These are phyloP conservation scores for Choricystis sp. DNA, from an alignment of 139 green algal genomes.

Conservation along the genomic window DNA sequence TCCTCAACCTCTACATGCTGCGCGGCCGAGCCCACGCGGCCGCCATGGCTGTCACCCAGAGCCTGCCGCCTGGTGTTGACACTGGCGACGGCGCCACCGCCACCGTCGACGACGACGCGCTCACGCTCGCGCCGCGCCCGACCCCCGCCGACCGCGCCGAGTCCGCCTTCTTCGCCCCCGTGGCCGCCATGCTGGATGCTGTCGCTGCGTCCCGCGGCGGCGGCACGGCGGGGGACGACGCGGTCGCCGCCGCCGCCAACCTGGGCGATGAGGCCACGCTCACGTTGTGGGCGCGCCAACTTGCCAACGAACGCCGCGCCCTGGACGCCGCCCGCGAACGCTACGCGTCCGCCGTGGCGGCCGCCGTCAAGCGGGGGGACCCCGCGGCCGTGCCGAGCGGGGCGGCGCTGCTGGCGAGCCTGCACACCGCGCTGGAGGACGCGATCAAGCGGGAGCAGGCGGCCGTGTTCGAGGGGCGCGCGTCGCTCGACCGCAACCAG, in stretches of 20 bases:
- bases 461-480: not conserved
- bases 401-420: not conserved
- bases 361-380: not conserved
- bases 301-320: not conserved
- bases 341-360: not conserved
- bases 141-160: not conserved
- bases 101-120: too few species aligned
- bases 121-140: not conserved
- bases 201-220: too few species aligned
- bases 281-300: not conserved
- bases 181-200: not conserved
- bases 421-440: not conserved
- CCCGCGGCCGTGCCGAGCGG: too few species aligned
- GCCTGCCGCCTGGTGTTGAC: too few species aligned
- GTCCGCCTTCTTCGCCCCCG: not conserved
- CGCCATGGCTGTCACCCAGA: not conserved
- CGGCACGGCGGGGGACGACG: too few species aligned
- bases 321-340: not conserved
- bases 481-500: conserved; percentile 15
- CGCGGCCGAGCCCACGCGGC: not conserved
- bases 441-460: not conserved
- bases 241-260: too few species aligned
- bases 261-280: not conserved
- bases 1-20: not conserved
- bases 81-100: not conserved